Percentiles rank a stretch among this genome's conserved stretches.
These are phyloP conservation scores for Haplosporangium sp. DNA, from an alignment of 371 early-diverging fungal genomes.

Conservation along the genomic window DNA sequence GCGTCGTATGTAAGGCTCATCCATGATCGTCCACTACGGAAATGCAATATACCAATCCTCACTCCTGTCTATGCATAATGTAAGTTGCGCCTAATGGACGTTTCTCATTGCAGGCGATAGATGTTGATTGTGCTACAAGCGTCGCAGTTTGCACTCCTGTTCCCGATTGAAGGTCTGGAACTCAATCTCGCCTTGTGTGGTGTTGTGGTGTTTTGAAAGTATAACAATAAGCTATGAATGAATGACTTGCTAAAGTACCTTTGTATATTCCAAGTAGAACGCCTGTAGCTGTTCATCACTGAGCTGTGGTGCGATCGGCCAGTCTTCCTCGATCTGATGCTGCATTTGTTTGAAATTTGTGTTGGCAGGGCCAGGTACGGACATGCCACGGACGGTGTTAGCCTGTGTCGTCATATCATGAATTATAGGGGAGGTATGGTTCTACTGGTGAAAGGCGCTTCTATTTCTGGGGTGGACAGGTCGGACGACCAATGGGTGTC, in stretches of 20 bases:
- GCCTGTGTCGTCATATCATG: constrained; percentile 24
- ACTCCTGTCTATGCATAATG: too few species aligned
- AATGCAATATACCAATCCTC: too few species aligned
- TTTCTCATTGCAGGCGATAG: too few species aligned
- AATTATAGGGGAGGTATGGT: not conserved
- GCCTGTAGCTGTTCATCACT: constrained; percentile 52
- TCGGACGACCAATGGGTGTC: too few species aligned
- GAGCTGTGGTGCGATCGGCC: constrained; percentile 19
- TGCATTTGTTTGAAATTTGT: not conserved
- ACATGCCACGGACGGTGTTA: constrained; percentile 10
- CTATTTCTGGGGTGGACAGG: too few species aligned
- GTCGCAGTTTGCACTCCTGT: too few species aligned
- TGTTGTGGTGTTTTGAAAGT: not conserved
- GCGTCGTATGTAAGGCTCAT: too few species aligned
- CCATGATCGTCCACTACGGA: too few species aligned
- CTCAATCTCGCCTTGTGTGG: not conserved
- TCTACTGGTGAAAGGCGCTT: too few species aligned
- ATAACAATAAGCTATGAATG: not conserved
- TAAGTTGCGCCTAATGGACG: too few species aligned
- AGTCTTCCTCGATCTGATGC: constrained; percentile 1
- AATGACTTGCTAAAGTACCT: constrained; percentile 17
- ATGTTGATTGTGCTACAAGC: too few species aligned
- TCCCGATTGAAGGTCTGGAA: too few species aligned
- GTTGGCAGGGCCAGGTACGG: constrained; percentile 4
- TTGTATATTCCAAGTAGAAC: constrained; percentile 43